Evolutionary conservation across 345 rosid species (phyloP).

Genomic region (Hibiscus mutabilis): DNA sequence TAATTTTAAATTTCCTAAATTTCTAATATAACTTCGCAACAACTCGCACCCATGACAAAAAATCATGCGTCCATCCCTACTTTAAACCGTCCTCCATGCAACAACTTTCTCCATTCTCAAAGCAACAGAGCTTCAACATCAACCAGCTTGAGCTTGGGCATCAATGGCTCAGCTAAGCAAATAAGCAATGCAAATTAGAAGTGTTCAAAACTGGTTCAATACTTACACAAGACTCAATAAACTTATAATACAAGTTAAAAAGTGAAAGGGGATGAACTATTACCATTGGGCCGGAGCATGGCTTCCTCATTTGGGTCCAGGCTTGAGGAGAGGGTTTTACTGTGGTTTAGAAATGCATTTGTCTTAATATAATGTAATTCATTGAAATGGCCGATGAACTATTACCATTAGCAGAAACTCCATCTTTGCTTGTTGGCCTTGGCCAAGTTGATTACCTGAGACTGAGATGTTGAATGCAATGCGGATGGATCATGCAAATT

Average conservation of each 20-base stretch:
- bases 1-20: no score
- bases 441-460: neutral
- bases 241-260: no score
- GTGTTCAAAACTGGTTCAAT: no score
- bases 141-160: conserved; percentile 16
- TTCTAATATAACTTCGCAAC: neutral
- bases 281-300: conserved; percentile 49
- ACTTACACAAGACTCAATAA: no score
- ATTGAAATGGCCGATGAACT: neutral
- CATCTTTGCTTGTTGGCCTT: neutral
- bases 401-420: neutral
- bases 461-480: neutral
- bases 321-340: conserved; percentile 57
- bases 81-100: neutral
- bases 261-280: no score
- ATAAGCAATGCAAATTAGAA: conserved; percentile 22
- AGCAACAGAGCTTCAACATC: conserved; percentile 7
- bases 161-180: conserved; percentile 23
- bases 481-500: neutral
- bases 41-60: conserved; percentile 8
- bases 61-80: no score
- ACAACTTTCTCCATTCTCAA: neutral
- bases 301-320: conserved; percentile 75
- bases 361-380: no score
- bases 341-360: no score